Evolutionary conservation across 345 rosid species (phyloP).

Genomic region (Linum trigynum): DNA sequence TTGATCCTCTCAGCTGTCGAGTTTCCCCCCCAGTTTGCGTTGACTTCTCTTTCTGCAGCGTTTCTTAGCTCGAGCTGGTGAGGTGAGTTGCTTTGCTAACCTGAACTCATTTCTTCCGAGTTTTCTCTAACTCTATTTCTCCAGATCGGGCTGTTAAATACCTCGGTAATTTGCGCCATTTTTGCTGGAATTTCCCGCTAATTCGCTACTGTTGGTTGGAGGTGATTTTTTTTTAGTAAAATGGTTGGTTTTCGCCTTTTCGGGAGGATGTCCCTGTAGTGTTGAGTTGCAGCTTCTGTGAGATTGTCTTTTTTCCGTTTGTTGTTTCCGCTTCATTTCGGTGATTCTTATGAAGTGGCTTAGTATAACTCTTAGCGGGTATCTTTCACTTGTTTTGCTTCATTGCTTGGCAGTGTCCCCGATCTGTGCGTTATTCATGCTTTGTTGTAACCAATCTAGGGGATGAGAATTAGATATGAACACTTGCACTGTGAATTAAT

Average conservation of each 20-base stretch:
- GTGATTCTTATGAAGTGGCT: not conserved
- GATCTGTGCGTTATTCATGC: not conserved
- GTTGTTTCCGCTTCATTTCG: not conserved
- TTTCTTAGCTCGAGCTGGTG: not conserved
- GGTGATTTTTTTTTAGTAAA: not conserved
- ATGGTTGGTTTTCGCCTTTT: not conserved
- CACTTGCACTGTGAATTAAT: not conserved
- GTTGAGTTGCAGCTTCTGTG: not conserved
- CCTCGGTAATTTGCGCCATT: constrained; percentile 1
- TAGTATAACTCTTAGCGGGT: not conserved
- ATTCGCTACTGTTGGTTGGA: not conserved
- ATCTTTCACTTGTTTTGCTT: constrained; percentile 2
- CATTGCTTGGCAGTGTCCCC: constrained; percentile 8
- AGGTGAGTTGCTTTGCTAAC: not conserved
- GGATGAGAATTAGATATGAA: not conserved
- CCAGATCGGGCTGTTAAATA: constrained; percentile 14
- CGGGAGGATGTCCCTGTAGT: not conserved
- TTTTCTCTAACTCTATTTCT: not conserved
- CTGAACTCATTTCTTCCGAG: not conserved
- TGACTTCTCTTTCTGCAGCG: not conserved
- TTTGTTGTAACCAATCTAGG: not conserved
- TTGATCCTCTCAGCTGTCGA: not conserved
- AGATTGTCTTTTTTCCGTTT: not conserved
- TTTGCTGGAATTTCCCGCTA: not conserved
- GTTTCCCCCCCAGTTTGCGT: not conserved